Conservation (phyloP, 495 filamentous ascomycete genomes). For the Tirmania nivea region DNA sequence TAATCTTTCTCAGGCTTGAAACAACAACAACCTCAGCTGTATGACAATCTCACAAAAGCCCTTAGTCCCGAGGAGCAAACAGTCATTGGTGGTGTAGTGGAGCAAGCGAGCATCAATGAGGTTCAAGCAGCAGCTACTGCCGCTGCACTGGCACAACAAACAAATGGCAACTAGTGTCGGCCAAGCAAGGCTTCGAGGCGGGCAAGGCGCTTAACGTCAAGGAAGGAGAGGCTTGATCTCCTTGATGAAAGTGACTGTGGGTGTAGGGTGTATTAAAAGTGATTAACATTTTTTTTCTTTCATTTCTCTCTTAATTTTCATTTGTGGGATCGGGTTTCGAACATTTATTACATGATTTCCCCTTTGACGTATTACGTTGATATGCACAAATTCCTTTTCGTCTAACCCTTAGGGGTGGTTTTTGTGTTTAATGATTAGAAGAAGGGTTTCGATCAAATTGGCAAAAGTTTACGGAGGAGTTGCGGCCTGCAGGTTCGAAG, state of each 20-base stretch:
- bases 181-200: not conserved
- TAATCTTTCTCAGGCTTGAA: slow-evolving; percentile 35
- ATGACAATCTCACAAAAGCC: slow-evolving; percentile 54
- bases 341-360: not conserved
- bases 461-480: too few relatives aligned
- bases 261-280: not conserved
- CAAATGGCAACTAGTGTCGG: not conserved
- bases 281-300: not conserved
- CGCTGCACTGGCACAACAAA: slow-evolving; percentile 4
- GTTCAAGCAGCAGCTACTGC: slow-evolving; percentile 13
- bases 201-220: too few relatives aligned
- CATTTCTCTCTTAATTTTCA: not conserved
- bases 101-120: slow-evolving; percentile 45
- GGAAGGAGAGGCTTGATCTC: too few relatives aligned
- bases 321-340: not conserved
- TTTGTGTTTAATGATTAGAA: too few relatives aligned
- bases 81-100: slow-evolving; percentile 55
- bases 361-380: not conserved
- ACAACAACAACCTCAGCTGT: slow-evolving; percentile 76
- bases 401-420: too few relatives aligned
- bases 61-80: slow-evolving; percentile 62
- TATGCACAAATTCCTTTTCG: too few relatives aligned
- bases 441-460: too few relatives aligned
- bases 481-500: too few relatives aligned
- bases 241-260: too few relatives aligned